Percentiles rank a stretch among this genome's conserved stretches.
Conservation (phyloP, 805 yeast genomes). For the Sungouiozyma ichnusensis region DNA sequence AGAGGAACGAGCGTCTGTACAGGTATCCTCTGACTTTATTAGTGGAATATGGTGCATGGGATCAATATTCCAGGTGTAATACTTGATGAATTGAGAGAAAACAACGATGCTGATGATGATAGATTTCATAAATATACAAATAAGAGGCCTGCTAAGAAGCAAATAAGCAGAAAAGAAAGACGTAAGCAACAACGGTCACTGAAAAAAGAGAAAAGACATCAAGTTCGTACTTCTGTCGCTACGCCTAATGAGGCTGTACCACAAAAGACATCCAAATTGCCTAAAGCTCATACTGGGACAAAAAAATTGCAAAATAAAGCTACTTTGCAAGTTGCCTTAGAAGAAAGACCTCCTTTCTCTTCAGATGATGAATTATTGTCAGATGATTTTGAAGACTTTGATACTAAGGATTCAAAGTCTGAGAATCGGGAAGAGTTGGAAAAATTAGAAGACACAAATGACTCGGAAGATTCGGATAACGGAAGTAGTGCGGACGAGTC, state of each 20-base stretch:
- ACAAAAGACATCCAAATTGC: not conserved
- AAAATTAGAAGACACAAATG: slow-evolving; percentile 19
- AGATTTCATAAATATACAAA: slow-evolving; percentile 22
- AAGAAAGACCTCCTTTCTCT: slow-evolving; percentile 28
- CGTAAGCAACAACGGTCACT: slow-evolving; percentile 32
- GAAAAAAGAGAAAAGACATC: slow-evolving; percentile 23
- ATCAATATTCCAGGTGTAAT: slow-evolving; percentile 46
- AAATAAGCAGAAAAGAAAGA: slow-evolving; percentile 32
- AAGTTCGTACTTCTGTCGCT: not conserved
- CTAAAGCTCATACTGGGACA: not conserved
- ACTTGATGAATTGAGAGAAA: slow-evolving; percentile 41
- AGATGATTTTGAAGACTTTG: slow-evolving; percentile 35
- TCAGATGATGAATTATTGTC: slow-evolving; percentile 35
- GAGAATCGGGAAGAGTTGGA: slow-evolving; percentile 26
- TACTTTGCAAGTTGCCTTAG: slow-evolving; percentile 12
- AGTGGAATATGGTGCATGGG: slow-evolving; percentile 29
- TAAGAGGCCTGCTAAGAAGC: slow-evolving; percentile 25
- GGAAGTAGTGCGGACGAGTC: too few species aligned
- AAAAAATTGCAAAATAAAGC: not conserved
- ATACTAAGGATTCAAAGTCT: slow-evolving; percentile 30
- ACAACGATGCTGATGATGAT: slow-evolving; percentile 35
- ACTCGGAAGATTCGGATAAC: slow-evolving; percentile 4
- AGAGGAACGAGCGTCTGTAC: too few species aligned
- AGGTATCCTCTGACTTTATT: too few species aligned
- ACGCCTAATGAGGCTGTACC: not conserved